phyloP scores from a whole-genome alignment of 2,329 filamentous ascomycete genomes.

The Oidium heveae region DNA sequence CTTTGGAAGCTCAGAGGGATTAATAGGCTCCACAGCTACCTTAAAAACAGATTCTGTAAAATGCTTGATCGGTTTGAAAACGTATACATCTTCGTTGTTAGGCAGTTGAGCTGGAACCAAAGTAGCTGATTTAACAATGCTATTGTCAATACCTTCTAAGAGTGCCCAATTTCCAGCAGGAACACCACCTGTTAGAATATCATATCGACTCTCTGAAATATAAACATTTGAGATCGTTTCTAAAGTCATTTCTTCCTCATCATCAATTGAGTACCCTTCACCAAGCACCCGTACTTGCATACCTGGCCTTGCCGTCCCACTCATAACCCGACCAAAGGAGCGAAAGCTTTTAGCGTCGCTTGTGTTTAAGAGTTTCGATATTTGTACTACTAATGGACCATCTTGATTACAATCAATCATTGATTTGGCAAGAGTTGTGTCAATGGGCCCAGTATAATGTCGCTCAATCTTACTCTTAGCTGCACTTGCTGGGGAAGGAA shows the following conservation, averaged over 20 bases:
- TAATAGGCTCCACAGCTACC: conserved; percentile 91
- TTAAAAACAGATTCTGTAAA: conserved; percentile 97
- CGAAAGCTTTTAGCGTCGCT: conserved; percentile 77
- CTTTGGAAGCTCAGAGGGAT: conserved; percentile 90
- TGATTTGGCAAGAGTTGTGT: conserved; percentile 53
- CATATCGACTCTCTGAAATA: conserved; percentile 82
- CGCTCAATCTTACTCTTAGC: conserved; percentile 52
- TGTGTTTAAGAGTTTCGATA: conserved; percentile 83
- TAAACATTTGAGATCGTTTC: conserved; percentile 68
- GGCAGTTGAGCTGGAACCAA: conserved; percentile 58
- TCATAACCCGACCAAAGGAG: conserved; percentile 76
- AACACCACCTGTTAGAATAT: conserved; percentile 70
- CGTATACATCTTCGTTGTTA: conserved; percentile 77
- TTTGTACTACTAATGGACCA: conserved; percentile 70
- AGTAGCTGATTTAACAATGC: conserved; percentile 91
- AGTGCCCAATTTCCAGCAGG: conserved; percentile 86
- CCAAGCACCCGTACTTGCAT: conserved; percentile 74
- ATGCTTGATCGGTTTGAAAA: conserved; percentile 79
- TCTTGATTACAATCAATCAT: conserved; percentile 73
- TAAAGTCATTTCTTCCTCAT: conserved; percentile 88
- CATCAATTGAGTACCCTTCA: conserved; percentile 85
- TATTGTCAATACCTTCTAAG: conserved; percentile 85
- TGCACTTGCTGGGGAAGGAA: conserved; percentile 66
- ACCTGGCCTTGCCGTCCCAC: conserved; percentile 63
- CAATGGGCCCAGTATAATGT: conserved; percentile 78